These are phyloP conservation scores for Herpetospermum pedunculosum DNA, from an alignment of 306 rosid species.

Conservation along the genomic window DNA sequence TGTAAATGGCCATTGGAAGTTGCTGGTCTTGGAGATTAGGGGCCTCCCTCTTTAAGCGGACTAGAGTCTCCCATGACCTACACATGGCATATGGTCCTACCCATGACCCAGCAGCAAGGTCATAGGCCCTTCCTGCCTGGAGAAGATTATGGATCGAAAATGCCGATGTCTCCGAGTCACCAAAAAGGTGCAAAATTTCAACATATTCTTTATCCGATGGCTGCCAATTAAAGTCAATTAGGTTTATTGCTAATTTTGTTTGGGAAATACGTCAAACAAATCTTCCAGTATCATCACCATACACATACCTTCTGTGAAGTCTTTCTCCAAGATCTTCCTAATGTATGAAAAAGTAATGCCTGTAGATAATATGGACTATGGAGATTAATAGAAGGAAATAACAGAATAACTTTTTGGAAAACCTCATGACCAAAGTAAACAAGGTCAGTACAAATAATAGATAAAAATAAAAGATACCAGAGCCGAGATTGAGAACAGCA, in stretches of 20 bases:
- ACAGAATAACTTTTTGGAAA: not conserved
- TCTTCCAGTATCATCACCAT: not conserved
- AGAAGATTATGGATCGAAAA: conserved; percentile 91
- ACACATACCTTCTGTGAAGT: conserved; percentile 42
- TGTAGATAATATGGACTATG: conserved; percentile 12
- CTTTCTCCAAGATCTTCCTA: conserved; percentile 90
- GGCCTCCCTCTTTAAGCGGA: conserved; percentile 34
- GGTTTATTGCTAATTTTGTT: not conserved
- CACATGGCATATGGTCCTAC: conserved; percentile 99
- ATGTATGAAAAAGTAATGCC: conserved; percentile 76
- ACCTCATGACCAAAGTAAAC: not conserved
- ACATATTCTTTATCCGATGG: conserved; percentile 56
- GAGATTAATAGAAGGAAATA: not conserved
- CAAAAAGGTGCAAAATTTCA: conserved; percentile 56
- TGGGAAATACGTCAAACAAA: not conserved
- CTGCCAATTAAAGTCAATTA: conserved; percentile 23
- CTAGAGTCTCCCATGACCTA: conserved; percentile 86
- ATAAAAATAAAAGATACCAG: not conserved
- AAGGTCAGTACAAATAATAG: not conserved
- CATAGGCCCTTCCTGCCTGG: conserved; percentile 74
- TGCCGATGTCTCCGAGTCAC: conserved; percentile 59
- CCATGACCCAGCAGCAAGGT: conserved; percentile 93
- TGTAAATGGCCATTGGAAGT: conserved; percentile 84
- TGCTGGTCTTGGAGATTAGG: conserved; percentile 38
- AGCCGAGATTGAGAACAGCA: not conserved